A percentile compares a stretch with the other conserved stretches of the same genome.
phyloP scores from a whole-genome alignment of 345 rosid genomes.

The Mangifera indica region DNA sequence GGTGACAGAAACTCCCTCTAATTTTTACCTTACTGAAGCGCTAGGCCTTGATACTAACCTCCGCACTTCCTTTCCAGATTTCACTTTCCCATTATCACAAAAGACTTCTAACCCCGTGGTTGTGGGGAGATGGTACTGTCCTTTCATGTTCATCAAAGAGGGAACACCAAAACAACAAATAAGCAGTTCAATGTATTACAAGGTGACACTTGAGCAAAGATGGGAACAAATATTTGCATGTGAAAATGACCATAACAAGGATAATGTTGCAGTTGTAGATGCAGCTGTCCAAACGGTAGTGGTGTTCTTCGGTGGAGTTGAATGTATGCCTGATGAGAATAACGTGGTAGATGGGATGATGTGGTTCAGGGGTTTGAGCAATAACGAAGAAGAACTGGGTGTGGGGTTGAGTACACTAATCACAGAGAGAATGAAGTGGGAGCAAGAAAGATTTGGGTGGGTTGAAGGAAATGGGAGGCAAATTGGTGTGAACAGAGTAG shows the following conservation, averaged over 20 bases:
- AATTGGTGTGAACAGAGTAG: slow-evolving; percentile 30
- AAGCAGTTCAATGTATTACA: slow-evolving; percentile 44
- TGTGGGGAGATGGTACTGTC: slow-evolving; percentile 71
- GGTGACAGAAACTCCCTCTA: slow-evolving; percentile 23
- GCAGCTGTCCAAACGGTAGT: slow-evolving; percentile 35
- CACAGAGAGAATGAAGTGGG: slow-evolving; percentile 53
- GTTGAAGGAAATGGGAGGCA: slow-evolving; percentile 15
- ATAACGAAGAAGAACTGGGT: slow-evolving; percentile 21
- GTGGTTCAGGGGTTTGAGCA: slow-evolving; percentile 32
- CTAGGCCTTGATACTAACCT: slow-evolving; percentile 40
- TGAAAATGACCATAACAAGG: slow-evolving; percentile 21
- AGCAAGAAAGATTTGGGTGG: slow-evolving; percentile 57
- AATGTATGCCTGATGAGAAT: slow-evolving; percentile 4
- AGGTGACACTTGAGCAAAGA: slow-evolving; percentile 54
- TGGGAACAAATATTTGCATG: slow-evolving; percentile 52
- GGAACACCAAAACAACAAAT: slow-evolving; percentile 37
- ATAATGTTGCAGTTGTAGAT: slow-evolving; percentile 27
- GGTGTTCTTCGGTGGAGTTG: slow-evolving; percentile 33
- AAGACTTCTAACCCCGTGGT: slow-evolving; percentile 13
- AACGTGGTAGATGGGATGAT: slow-evolving; percentile 31
- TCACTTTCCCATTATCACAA: slow-evolving; percentile 22
- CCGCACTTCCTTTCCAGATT: slow-evolving; percentile 45
- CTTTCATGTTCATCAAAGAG: slow-evolving; percentile 61
- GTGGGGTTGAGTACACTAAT: slow-evolving; percentile 45
- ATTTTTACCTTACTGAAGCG: slow-evolving; percentile 45